phyloP scores from a whole-genome alignment of 2,329 filamentous ascomycete species.

The Aspergillus viridinutans region DNA sequence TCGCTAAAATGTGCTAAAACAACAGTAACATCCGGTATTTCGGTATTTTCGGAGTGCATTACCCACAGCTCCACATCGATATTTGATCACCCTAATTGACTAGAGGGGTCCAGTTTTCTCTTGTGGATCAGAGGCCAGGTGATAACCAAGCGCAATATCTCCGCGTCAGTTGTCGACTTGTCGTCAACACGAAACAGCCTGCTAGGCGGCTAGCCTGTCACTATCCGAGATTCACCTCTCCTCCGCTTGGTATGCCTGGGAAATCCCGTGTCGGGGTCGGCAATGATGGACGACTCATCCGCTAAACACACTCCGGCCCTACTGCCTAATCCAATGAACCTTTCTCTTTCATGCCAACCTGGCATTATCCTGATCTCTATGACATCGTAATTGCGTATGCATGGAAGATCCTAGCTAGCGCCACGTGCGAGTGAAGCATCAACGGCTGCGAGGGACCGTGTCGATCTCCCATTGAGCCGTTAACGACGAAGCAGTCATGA shows the following conservation, averaged over 20 bases:
- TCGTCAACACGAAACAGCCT: not conserved
- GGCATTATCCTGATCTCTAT: constrained; percentile 3
- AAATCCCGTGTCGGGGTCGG: not conserved
- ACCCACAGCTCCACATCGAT: not conserved
- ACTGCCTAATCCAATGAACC: not conserved
- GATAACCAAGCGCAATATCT: not conserved
- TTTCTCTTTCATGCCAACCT: not conserved
- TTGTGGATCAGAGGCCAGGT: not conserved
- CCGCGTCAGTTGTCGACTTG: not conserved
- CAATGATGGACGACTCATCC: not conserved
- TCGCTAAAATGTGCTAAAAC: not conserved
- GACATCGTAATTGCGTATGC: constrained; percentile 19
- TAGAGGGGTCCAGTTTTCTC: not conserved
- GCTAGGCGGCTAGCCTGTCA: not conserved
- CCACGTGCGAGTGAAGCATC: constrained; percentile 36
- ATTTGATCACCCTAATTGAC: not conserved
- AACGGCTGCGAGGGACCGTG: constrained; percentile 36
- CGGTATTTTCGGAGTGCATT: not conserved
- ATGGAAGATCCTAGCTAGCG: constrained; percentile 36
- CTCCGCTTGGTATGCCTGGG: not conserved
- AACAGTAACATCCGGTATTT: not conserved
- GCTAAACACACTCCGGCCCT: not conserved
- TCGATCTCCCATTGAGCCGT: constrained; percentile 35
- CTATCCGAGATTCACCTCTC: not conserved
- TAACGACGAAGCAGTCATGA: constrained; percentile 19